phyloP scores from a whole-genome alignment of 2,329 filamentous ascomycete genomes.

The Cercospora nicotianae region DNA sequence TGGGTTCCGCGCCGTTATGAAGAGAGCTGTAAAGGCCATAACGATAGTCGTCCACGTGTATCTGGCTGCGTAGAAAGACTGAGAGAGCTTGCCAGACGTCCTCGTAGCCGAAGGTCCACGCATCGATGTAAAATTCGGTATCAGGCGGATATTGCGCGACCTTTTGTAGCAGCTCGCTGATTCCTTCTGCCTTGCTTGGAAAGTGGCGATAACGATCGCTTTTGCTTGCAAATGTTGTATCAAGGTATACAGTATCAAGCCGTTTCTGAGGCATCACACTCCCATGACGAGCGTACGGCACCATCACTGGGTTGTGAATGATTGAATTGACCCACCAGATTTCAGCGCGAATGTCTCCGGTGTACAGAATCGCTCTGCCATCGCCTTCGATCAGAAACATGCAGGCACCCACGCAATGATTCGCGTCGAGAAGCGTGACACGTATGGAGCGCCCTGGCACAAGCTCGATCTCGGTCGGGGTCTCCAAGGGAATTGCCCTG shows the following conservation, averaged over 20 bases:
- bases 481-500: conserved; percentile 78
- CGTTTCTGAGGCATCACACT: conserved; percentile 58
- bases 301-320: conserved; percentile 66
- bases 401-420: conserved; percentile 85
- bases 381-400: conserved; percentile 87
- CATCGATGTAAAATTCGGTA: conserved; percentile 78
- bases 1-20: conserved; percentile 43
- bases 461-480: conserved; percentile 74
- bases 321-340: conserved; percentile 80
- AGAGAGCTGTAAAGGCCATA: conserved; percentile 67
- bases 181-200: conserved; percentile 69
- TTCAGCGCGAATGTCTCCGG: conserved; percentile 84
- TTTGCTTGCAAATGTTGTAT: conserved; percentile 72
- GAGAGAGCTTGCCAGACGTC: conserved; percentile 86
- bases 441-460: conserved; percentile 66
- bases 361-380: conserved; percentile 76
- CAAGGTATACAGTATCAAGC: conserved; percentile 82
- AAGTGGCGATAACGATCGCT: conserved; percentile 53
- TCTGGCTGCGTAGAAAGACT: conserved; percentile 64
- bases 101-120: conserved; percentile 93
- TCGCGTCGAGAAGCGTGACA: conserved; percentile 85
- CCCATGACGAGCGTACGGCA: conserved; percentile 60
- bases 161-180: conserved; percentile 70
- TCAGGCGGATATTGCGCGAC: conserved; percentile 67
- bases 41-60: conserved; percentile 85